phyloP scores from a whole-genome alignment of 2,329 filamentous ascomycete species.

The Verticillium alfalfae region DNA sequence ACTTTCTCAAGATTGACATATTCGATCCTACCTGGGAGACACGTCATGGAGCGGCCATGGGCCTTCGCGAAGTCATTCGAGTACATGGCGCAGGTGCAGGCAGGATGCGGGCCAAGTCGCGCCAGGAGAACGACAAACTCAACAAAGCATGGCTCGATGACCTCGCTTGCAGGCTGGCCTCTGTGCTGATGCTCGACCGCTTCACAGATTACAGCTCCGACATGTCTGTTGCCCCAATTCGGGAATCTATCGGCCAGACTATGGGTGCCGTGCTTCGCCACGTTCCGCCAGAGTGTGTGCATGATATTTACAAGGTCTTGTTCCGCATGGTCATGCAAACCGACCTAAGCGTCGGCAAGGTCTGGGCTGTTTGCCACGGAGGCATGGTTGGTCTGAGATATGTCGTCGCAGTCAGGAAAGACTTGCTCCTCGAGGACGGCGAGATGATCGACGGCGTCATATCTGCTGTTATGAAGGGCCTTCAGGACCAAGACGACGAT shows the following conservation, averaged over 20 bases:
- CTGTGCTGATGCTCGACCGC: conserved; percentile 93
- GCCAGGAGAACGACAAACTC: conserved; percentile 67
- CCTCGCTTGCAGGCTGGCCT: conserved; percentile 88
- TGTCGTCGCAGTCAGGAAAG: conserved; percentile 89
- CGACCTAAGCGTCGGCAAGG: conserved; percentile 67
- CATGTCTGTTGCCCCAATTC: conserved; percentile 91
- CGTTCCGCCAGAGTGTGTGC: conserved; percentile 71
- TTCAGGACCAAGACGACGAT: conserved; percentile 88
- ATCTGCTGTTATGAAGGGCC: conserved; percentile 86
- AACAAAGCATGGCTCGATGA: conserved; percentile 91
- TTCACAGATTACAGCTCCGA: conserved; percentile 98
- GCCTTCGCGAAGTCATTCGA: conserved; percentile 81
- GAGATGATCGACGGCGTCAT: conserved; percentile 91
- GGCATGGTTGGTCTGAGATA: conserved; percentile 97
- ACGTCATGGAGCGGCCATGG: conserved; percentile 93
- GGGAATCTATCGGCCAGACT: conserved; percentile 92
- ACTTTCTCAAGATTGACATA: conserved; percentile 87
- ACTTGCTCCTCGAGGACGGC: conserved; percentile 76
- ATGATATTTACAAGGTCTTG: conserved; percentile 77
- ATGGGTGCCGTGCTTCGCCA: conserved; percentile 85
- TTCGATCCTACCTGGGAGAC: conserved; percentile 95
- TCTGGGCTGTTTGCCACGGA: conserved; percentile 95
- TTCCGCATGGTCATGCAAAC: conserved; percentile 90
- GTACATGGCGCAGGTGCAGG: conserved; percentile 90
- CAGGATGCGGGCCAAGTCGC: conserved; percentile 63